Evolutionary conservation across 345 rosid species (phyloP), one percentile per base, ranked within the genome.

Genomic region (Zanthoxylum bungeanum): DNA sequence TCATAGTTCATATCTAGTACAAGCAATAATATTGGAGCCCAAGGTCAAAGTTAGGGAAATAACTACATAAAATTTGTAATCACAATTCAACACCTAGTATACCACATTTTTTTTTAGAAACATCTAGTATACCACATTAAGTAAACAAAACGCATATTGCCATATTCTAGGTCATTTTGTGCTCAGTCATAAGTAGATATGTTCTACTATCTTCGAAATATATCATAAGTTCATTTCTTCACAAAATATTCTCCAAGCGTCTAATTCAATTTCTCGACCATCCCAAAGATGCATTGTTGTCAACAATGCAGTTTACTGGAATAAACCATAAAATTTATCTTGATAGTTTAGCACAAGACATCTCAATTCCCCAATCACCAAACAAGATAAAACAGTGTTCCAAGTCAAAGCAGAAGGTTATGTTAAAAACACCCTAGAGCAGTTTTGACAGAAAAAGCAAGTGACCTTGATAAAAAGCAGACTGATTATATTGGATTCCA

Each of bases 321-420:
- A 42, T 11, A 39, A 62, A 39, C 27, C 50, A 39, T 7, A 61
- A 37, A 39, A 5, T 12, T 24, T 24, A 61, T 61, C 50, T 19
- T 9, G 69, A 31, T 66, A 2, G 42, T 66, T 19, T 31, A 49
- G 30, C 40, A 30, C 17, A 17, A 52, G 2, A 8, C 24, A 9
- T 22, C 36, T 51, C 33, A 34, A n/a, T n/a, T n/a, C n/a, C n/a
- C n/a, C 33, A 53, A 25, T 68, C 1, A 2, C 62, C 47, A 68
- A 53, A 68, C 33, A 63, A 55, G 72, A n/a, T n/a, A 36, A 56
- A 40, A 49, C 37, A 66, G 40, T 49, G n/a, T 49, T 25, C 31
- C 30, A 28, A 66, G 39, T 66, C n/a, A 31, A 30, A 66, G 19
- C 53, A 65, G 24, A 7, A 65, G 12, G 28, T 12, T 14, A 58